These are phyloP conservation scores for Claviceps humidiphila DNA, from an alignment of 2,329 filamentous ascomycete genomes.

Conservation along the genomic window DNA sequence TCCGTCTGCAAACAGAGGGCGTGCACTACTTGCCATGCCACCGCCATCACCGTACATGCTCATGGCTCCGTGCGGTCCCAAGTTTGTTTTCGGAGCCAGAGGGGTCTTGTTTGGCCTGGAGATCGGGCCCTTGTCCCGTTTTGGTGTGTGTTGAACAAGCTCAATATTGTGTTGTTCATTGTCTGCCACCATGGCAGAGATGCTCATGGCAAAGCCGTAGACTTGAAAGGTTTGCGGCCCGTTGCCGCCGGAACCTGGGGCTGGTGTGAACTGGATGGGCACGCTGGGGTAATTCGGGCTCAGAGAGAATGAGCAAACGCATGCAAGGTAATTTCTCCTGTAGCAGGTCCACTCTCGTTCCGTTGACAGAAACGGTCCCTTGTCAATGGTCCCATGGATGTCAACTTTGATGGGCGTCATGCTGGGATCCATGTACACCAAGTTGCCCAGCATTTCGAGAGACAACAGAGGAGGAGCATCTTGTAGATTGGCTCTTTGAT, in stretches of 20 bases:
- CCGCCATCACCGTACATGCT: conserved; percentile 29
- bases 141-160: conserved; percentile 81
- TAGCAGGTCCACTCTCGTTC: conserved; percentile 89
- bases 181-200: conserved; percentile 71
- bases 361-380: conserved; percentile 64
- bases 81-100: conserved; percentile 53
- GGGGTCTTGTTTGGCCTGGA: conserved; percentile 57
- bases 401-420: conserved; percentile 49
- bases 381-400: conserved; percentile 71
- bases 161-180: conserved; percentile 65
- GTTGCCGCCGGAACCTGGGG: background rate
- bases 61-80: conserved; percentile 33
- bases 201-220: conserved; percentile 66
- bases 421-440: conserved; percentile 43
- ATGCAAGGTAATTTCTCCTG: conserved; percentile 80
- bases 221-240: conserved; percentile 45
- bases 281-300: conserved; percentile 38
- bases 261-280: conserved; percentile 36
- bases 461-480: conserved; percentile 40
- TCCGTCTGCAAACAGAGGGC: conserved; percentile 28
- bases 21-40: conserved; percentile 10
- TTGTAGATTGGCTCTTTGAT: conserved; percentile 14
- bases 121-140: conserved; percentile 77
- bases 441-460: conserved; percentile 41
- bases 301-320: conserved; percentile 65